Conservation (phyloP, 306 rosid genomes). For the Ceratonia siliqua region DNA sequence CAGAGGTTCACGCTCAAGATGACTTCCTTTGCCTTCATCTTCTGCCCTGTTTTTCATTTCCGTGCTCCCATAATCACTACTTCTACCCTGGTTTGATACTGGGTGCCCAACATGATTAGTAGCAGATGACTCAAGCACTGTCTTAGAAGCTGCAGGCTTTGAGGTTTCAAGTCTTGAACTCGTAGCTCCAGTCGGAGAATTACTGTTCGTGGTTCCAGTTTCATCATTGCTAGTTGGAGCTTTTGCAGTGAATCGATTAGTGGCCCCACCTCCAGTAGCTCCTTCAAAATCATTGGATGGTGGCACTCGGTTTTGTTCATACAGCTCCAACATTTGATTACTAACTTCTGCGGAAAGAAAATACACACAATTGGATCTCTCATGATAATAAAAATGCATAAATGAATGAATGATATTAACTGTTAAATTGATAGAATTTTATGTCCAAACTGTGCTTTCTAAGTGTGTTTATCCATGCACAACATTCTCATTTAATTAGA, state of each 20-base stretch:
- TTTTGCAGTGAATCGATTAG: slow-evolving; percentile 51
- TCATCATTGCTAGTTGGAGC: slow-evolving; percentile 65
- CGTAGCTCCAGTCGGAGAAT: slow-evolving; percentile 58
- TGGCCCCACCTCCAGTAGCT: slow-evolving; percentile 52
- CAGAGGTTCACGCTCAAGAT: slow-evolving; percentile 39
- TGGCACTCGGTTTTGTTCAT: slow-evolving; percentile 82
- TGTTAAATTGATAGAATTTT: slow-evolving; percentile 4
- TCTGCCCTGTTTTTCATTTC: slow-evolving; percentile 63
- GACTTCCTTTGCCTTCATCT: slow-evolving; percentile 55
- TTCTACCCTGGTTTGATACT: slow-evolving; percentile 49
- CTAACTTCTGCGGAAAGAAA: slow-evolving; percentile 85
- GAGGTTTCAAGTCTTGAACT: slow-evolving; percentile 52
- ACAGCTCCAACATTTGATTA: slow-evolving; percentile 96
- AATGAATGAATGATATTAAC: neutral
- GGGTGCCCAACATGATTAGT: slow-evolving; percentile 52
- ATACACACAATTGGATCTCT: slow-evolving; percentile 31
- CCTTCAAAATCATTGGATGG: slow-evolving; percentile 77
- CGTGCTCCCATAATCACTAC: slow-evolving; percentile 56
- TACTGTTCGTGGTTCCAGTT: slow-evolving; percentile 47
- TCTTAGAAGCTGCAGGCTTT: slow-evolving; percentile 62
- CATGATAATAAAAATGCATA: slow-evolving; percentile 4
- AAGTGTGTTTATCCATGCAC: neutral
- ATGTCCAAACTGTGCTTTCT: neutral
- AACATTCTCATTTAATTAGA: slow-evolving; percentile 10
- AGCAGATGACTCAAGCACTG: slow-evolving; percentile 49